phyloP scores from a whole-genome alignment of 129 eudicot species.

The Flaveria robusta region DNA sequence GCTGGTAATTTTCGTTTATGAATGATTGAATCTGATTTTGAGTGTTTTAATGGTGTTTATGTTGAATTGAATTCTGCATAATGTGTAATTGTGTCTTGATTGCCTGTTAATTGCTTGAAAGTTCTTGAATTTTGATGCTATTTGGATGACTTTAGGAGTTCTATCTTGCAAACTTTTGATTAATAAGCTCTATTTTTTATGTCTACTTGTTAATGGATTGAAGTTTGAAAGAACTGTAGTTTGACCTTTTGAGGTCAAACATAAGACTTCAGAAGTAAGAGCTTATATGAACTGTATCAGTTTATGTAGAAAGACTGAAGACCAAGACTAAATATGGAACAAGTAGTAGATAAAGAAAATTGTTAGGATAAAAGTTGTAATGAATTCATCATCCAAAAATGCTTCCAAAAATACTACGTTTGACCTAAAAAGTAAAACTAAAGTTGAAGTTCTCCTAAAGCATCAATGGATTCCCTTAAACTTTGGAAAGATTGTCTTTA shows the following conservation, averaged over 20 bases:
- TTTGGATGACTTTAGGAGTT: no score
- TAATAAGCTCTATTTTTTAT: background rate
- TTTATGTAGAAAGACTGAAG: background rate
- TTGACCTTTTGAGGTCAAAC: slow-evolving; percentile 23
- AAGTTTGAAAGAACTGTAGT: background rate
- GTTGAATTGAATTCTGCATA: background rate
- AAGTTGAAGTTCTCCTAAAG: slow-evolving; percentile 4
- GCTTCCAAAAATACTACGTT: slow-evolving; percentile 5
- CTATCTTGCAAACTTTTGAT: no score
- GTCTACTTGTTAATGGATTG: slow-evolving; percentile 11
- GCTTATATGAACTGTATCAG: background rate
- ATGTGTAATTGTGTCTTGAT: background rate
- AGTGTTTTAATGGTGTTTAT: background rate
- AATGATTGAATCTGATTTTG: slow-evolving; percentile 16
- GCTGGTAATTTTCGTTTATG: slow-evolving; percentile 56
- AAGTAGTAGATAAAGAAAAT: background rate
- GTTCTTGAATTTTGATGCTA: no score
- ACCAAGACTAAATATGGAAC: background rate
- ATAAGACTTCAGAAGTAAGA: background rate
- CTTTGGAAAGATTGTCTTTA: slow-evolving; percentile 11
- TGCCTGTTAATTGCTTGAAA: no score
- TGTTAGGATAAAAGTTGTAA: background rate
- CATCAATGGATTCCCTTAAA: slow-evolving; percentile 3
- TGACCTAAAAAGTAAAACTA: slow-evolving; percentile 20
- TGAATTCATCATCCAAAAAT: slow-evolving; percentile 3